A percentile compares a stretch with the other conserved stretches of the same genome.
These are phyloP conservation scores for Fusarium sp. DNA, from an alignment of 2,329 filamentous ascomycete genomes.

Conservation along the genomic window DNA sequence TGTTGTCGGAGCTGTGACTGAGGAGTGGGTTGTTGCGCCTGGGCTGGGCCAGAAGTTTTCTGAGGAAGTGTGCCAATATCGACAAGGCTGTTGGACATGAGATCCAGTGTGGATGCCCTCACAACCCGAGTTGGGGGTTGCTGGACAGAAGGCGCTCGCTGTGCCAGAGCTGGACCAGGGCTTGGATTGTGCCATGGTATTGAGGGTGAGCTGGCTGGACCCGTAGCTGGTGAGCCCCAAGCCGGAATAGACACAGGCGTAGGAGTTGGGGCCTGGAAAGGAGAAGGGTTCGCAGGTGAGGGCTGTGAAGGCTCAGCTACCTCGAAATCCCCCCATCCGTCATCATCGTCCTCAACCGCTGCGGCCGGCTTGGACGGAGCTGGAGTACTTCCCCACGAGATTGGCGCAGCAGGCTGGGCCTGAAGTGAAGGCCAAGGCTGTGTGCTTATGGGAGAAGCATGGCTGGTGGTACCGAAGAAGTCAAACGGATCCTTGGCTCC, in stretches of 20 bases:
- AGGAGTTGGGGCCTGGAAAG: conserved; percentile 16
- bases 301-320: conserved; percentile 56
- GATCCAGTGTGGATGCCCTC: conserved; percentile 64
- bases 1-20: conserved; percentile 24
- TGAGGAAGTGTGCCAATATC: conserved; percentile 46
- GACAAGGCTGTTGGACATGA: conserved; percentile 65
- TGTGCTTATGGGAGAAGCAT: conserved; percentile 19
- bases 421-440: conserved; percentile 50
- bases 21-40: conserved; percentile 11
- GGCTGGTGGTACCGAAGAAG: conserved; percentile 36
- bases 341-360: conserved; percentile 64
- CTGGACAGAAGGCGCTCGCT: conserved; percentile 5
- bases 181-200: conserved; percentile 33
- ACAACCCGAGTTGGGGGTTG: conserved; percentile 43
- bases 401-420: conserved; percentile 33
- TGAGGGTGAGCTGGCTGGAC: conserved; percentile 26
- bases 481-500: conserved; percentile 45
- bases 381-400: conserved; percentile 31
- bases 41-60: conserved; percentile 1
- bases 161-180: conserved; percentile 14
- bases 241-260: conserved; percentile 15
- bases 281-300: conserved; percentile 22
- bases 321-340: conserved; percentile 78
- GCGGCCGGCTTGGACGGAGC: conserved; percentile 31
- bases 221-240: conserved; percentile 24